Evolutionary conservation across 2,329 filamentous ascomycete genomes (phyloP).

Genomic region (Setomelanomma holmii): DNA sequence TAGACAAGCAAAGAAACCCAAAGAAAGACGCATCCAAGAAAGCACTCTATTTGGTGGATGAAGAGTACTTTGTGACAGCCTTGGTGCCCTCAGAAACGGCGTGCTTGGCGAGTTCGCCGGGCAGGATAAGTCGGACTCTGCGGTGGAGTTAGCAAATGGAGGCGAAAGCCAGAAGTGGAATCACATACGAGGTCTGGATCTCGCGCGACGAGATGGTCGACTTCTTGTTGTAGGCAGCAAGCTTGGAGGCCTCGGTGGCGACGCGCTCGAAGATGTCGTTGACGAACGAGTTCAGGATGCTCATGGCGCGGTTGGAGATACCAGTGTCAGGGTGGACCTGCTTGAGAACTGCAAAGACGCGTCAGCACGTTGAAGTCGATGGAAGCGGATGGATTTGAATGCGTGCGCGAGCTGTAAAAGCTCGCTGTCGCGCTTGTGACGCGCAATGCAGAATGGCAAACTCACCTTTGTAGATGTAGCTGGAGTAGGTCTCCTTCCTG

Average conservation of each 20-base stretch:
- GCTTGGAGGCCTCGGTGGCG: slow-evolving; percentile 97
- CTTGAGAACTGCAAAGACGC: slow-evolving; percentile 80
- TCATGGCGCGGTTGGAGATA: slow-evolving; percentile 99
- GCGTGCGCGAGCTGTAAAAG: background rate
- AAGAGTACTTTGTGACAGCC: slow-evolving; percentile 99
- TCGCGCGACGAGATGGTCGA: slow-evolving; percentile 99
- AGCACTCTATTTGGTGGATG: slow-evolving; percentile 89
- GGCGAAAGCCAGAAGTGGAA: background rate
- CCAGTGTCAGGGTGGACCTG: slow-evolving; percentile 99
- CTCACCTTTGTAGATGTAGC: slow-evolving; percentile 99
- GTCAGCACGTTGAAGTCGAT: slow-evolving; percentile 37
- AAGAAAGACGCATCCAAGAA: slow-evolving; percentile 52
- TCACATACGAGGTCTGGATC: slow-evolving; percentile 89
- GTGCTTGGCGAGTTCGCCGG: slow-evolving; percentile 99
- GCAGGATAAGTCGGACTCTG: slow-evolving; percentile 92
- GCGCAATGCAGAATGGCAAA: slow-evolving; percentile 26
- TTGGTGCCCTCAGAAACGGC: slow-evolving; percentile 99
- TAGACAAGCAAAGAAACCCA: slow-evolving; percentile 62
- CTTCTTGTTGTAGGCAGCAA: slow-evolving; percentile 99
- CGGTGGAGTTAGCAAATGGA: slow-evolving; percentile 33
- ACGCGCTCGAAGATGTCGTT: slow-evolving; percentile 99
- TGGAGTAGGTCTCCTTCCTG: slow-evolving; percentile 99
- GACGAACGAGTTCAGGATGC: slow-evolving; percentile 99
- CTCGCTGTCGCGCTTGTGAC: slow-evolving; percentile 8
- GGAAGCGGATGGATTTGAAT: background rate